Conservation (phyloP, 257 asterid species). For the Nicotiana paniculata region DNA sequence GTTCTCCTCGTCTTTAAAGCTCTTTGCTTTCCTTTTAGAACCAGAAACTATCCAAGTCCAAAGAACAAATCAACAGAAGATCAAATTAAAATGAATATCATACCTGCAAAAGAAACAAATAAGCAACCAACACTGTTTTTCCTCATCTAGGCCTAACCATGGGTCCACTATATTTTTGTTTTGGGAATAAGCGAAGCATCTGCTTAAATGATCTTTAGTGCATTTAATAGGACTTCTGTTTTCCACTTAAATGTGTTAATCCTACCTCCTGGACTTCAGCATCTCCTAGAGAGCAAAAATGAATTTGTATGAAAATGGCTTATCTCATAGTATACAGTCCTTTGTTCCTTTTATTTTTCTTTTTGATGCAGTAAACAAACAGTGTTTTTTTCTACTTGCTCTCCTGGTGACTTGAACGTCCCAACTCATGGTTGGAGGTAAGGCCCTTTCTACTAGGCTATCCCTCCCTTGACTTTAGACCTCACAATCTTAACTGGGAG, state of each 20-base stretch:
- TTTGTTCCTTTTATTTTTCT: neutral
- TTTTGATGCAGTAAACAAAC: neutral
- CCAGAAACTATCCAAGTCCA: conserved; percentile 49
- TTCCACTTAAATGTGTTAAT: neutral
- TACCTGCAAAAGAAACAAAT: neutral
- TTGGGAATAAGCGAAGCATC: neutral
- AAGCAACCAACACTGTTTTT: neutral
- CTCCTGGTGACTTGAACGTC: neutral
- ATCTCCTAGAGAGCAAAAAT: neutral
- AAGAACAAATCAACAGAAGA: conserved; percentile 9
- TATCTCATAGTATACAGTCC: neutral
- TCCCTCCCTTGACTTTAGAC: neutral
- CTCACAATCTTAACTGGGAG: neutral
- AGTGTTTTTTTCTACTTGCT: neutral
- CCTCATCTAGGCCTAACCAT: neutral
- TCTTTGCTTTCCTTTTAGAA: conserved; percentile 68
- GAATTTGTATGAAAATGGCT: neutral
- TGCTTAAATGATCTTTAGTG: neutral
- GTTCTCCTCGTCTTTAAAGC: conserved; percentile 83
- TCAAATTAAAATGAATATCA: neutral
- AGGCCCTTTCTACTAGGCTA: neutral
- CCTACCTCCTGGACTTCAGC: neutral
- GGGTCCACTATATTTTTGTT: neutral
- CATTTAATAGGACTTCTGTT: neutral
- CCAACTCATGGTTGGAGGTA: neutral